These are phyloP conservation scores for Auricularia sp. DNA, from an alignment of 768 basidiomycete species.

Conservation along the genomic window DNA sequence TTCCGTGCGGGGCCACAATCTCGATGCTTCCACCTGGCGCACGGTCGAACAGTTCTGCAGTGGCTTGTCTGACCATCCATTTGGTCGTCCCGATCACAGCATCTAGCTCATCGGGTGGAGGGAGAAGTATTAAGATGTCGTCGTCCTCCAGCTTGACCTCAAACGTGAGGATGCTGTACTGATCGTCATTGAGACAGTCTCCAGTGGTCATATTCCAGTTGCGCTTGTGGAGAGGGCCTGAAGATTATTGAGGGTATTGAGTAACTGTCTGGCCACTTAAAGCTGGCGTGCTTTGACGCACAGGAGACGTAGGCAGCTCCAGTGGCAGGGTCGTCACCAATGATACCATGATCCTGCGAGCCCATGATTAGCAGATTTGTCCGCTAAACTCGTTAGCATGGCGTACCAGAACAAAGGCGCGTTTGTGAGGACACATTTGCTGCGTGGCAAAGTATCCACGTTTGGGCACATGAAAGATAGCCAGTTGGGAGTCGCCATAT, in stretches of 20 bases:
- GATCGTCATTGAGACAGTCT: conserved; percentile 46
- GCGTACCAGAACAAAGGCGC: conserved; percentile 55
- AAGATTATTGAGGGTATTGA: conserved; percentile 6
- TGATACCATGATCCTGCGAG: conserved; percentile 25
- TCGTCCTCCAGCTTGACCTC: conserved; percentile 39
- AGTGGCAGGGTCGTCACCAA: conserved; percentile 47
- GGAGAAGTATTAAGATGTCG: conserved; percentile 43
- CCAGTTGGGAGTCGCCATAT: conserved; percentile 57
- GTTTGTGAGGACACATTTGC: conserved; percentile 45
- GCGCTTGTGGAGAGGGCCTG: conserved; percentile 56
- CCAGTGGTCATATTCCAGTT: conserved; percentile 52
- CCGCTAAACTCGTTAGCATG: background rate
- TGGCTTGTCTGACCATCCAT: conserved; percentile 52
- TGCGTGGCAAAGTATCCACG: conserved; percentile 57
- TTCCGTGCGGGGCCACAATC: conserved; percentile 23
- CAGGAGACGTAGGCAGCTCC: conserved; percentile 44
- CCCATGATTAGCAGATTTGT: background rate
- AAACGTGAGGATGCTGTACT: conserved; percentile 53
- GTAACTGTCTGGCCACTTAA: conserved; percentile 9
- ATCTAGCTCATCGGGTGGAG: conserved; percentile 43
- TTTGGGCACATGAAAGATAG: conserved; percentile 53
- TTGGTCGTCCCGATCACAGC: conserved; percentile 51
- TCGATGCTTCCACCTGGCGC: conserved; percentile 23
- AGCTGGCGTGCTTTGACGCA: conserved; percentile 19
- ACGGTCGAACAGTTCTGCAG: conserved; percentile 28